Percentiles rank a stretch among this genome's conserved stretches.
phyloP scores from a whole-genome alignment of 139 green algal genomes.

The Picochlorum sp. region DNA sequence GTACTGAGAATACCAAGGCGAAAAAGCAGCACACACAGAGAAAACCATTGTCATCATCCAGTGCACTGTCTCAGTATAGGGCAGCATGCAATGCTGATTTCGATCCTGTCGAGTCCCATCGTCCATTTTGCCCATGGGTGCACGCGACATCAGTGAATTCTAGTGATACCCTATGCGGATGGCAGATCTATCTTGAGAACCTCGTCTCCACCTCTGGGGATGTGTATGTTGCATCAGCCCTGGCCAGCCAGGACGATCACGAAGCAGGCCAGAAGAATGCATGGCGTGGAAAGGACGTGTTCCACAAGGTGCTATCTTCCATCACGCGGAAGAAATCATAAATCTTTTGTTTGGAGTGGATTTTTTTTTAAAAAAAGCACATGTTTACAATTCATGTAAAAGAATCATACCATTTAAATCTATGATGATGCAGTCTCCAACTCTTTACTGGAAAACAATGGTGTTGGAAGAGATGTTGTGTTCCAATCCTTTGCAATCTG shows the following conservation, averaged over 20 bases:
- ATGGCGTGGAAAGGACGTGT: neutral
- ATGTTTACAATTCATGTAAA: neutral
- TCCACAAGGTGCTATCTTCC: neutral
- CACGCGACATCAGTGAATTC: neutral
- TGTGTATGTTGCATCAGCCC: neutral
- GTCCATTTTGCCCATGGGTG: conserved; percentile 36
- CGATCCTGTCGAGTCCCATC: conserved; percentile 25
- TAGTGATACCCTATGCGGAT: neutral
- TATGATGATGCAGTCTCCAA: neutral
- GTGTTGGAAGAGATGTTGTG: conserved; percentile 1
- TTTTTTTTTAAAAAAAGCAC: neutral
- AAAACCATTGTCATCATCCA: neutral
- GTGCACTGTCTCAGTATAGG: conserved; percentile 1
- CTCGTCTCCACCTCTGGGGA: neutral
- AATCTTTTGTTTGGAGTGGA: neutral
- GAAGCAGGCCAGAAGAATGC: neutral
- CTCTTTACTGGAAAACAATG: neutral
- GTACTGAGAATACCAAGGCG: neutral
- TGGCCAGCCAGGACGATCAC: neutral
- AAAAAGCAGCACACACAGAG: neutral
- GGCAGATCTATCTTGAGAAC: conserved; percentile 3
- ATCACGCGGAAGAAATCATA: neutral
- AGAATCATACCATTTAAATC: neutral
- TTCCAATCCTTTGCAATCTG: conserved; percentile 49
- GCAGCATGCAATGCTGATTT: neutral